A percentile compares a stretch with the other conserved stretches of the same genome.
Conservation (phyloP, 768 basidiomycete genomes). For the Pisolithus tinctorius region DNA sequence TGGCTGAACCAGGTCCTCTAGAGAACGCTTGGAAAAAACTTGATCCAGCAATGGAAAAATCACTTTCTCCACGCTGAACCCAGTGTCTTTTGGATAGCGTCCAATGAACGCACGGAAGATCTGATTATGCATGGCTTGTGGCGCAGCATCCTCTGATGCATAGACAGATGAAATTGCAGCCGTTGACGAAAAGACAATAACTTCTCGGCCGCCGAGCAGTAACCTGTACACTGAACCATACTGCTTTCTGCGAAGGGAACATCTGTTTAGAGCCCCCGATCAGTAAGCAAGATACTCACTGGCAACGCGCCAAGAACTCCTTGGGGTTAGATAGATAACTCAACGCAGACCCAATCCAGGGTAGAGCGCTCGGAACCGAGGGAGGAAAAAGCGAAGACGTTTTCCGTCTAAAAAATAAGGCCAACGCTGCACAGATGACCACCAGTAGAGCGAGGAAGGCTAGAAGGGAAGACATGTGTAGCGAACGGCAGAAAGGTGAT, state of each 20-base stretch:
- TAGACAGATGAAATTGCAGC: slow-evolving; percentile 10
- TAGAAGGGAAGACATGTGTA: too few species aligned
- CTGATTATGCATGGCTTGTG: slow-evolving; percentile 6
- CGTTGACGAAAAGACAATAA: slow-evolving; percentile 14
- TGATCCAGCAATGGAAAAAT: slow-evolving; percentile 20
- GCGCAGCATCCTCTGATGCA: neutral
- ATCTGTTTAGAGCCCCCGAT: neutral
- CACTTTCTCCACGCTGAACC: slow-evolving; percentile 10
- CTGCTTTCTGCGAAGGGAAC: slow-evolving; percentile 3
- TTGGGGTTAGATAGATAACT: slow-evolving; percentile 10
- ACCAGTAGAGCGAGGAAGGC: too few species aligned
- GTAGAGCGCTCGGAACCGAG: slow-evolving; percentile 8
- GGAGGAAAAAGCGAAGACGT: neutral
- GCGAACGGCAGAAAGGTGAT: too few species aligned
- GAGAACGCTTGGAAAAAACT: slow-evolving; percentile 8
- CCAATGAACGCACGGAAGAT: slow-evolving; percentile 8
- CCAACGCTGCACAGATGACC: too few species aligned
- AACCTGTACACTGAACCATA: slow-evolving; percentile 12
- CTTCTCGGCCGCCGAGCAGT: slow-evolving; percentile 11
- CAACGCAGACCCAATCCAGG: slow-evolving; percentile 13
- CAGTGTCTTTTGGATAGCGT: neutral
- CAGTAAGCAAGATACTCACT: slow-evolving; percentile 2
- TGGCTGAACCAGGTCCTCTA: slow-evolving; percentile 6
- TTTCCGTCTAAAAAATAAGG: too few species aligned
- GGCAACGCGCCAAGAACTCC: slow-evolving; percentile 14